phyloP scores from a whole-genome alignment of 208 protist species.

The Leishmania martiniquensis region DNA sequence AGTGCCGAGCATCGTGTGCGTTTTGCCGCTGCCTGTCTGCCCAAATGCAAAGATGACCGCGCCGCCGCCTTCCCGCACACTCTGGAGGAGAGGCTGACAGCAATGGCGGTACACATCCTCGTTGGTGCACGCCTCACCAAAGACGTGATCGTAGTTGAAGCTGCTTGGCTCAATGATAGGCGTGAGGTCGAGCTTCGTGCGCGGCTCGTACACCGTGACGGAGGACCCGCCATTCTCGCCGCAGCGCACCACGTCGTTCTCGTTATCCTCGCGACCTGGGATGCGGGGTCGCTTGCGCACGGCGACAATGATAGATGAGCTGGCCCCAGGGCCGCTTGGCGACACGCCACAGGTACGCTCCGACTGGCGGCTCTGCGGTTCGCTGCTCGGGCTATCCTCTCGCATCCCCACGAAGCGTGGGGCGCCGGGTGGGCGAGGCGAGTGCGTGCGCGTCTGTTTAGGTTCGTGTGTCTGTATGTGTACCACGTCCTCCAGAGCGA shows the following conservation, averaged over 20 bases:
- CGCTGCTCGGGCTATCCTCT: constrained; percentile 6
- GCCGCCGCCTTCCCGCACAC: constrained; percentile 61
- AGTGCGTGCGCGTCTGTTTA: not conserved
- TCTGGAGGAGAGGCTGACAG: constrained; percentile 68
- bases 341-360: constrained; percentile 23
- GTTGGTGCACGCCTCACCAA: constrained; percentile 67
- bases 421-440: not conserved
- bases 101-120: constrained; percentile 68
- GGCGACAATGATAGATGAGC: constrained; percentile 69
- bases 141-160: constrained; percentile 85
- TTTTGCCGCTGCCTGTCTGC: constrained; percentile 96
- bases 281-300: constrained; percentile 87
- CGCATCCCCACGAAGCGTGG: constrained; percentile 3
- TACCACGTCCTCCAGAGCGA: not conserved
- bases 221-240: constrained; percentile 24
- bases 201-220: constrained; percentile 78
- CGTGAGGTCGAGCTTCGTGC: constrained; percentile 92
- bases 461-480: not conserved
- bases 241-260: constrained; percentile 85
- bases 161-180: constrained; percentile 90
- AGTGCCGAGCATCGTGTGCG: constrained; percentile 88
- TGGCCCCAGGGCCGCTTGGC: not conserved
- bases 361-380: constrained; percentile 3
- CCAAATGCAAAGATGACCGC: constrained; percentile 95
- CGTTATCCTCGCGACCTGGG: constrained; percentile 43